Evolutionary conservation across 331 rosid species (phyloP), one percentile per base, ranked within the genome.

Genomic region (Prunus yedoensis): DNA sequence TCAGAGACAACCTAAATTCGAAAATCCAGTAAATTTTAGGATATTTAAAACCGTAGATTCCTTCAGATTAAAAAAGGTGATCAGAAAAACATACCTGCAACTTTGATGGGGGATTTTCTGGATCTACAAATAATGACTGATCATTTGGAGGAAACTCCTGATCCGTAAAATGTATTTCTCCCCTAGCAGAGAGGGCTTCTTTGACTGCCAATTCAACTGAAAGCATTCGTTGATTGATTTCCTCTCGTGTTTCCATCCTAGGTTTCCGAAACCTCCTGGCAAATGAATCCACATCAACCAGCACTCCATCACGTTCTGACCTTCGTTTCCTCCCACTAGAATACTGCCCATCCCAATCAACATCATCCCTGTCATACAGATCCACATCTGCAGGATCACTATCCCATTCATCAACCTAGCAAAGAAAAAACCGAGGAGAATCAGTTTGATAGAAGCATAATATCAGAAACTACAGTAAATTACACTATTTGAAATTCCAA

Each of bases 311-410:
- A 70, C 99, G 99, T 21, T 92, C 99, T 38, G 91, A 84, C 88
- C 99, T 88, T 64, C 97, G 85, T 81, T 88, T 95, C 87, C 99
- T 89, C 80, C 99, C 99, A 88, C 99, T 95, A 59, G 99, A 95
- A 78, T 94, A 94, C 67, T 95, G 99, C 57, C 97, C 99, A 83
- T 95, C 99, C 97, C 96, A 95, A 83, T 95, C 99, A 49, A 95
- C 96, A 0, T 95, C 97, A 84, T 95, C 99, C 87, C 99, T 88
- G 64, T 95, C 99, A 61, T 95, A 92, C 25, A 95, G 75, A 80
- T 90, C 99, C 76, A 95, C 97, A 73, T 95, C 97, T 32, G 97
- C 97, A 75, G 96, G 97, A 89, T 95, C 97, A 77, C 99, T 95
- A 81, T 95, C 99, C 96, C 96, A 95, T 50, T 90, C 99, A 64